phyloP scores from a whole-genome alignment of 495 filamentous ascomycete genomes.

The Aspergillus funiculosus region DNA sequence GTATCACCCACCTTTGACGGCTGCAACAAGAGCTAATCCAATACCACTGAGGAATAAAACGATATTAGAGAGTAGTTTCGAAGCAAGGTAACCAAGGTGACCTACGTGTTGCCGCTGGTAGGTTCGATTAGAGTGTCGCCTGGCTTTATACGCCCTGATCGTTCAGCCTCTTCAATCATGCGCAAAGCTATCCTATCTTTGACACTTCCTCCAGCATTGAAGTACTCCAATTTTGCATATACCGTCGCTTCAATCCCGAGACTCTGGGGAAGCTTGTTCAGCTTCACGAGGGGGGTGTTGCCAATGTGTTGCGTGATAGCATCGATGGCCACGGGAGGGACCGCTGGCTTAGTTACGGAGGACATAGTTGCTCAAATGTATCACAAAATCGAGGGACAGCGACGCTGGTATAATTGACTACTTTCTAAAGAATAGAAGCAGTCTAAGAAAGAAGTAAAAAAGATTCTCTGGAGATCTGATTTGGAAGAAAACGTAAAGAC shows the following conservation, averaged over 20 bases:
- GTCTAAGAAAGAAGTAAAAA: neutral
- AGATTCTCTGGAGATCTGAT: too few relatives aligned
- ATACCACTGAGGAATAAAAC: slow-evolving; percentile 60
- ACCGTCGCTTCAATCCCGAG: slow-evolving; percentile 83
- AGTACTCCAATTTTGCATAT: slow-evolving; percentile 92
- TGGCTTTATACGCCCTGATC: slow-evolving; percentile 85
- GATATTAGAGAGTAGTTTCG: slow-evolving; percentile 14
- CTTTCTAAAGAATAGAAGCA: neutral
- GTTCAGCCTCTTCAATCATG: slow-evolving; percentile 97
- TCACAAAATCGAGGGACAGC: neutral
- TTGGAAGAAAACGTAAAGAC: neutral
- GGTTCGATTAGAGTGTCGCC: slow-evolving; percentile 97
- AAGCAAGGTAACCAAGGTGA: slow-evolving; percentile 12
- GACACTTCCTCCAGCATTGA: slow-evolving; percentile 96
- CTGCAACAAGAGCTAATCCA: slow-evolving; percentile 85
- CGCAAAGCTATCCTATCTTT: slow-evolving; percentile 96
- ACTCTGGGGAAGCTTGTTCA: slow-evolving; percentile 87
- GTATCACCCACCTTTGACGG: slow-evolving; percentile 65
- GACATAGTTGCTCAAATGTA: slow-evolving; percentile 35
- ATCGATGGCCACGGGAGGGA: slow-evolving; percentile 54
- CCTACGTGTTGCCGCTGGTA: slow-evolving; percentile 91
- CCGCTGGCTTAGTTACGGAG: slow-evolving; percentile 40
- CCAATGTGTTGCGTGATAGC: slow-evolving; percentile 70
- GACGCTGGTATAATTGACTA: neutral
- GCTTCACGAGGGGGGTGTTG: slow-evolving; percentile 86